phyloP scores from a whole-genome alignment of 2,329 filamentous ascomycete genomes.

The Chaetoscypha palmicola region DNA sequence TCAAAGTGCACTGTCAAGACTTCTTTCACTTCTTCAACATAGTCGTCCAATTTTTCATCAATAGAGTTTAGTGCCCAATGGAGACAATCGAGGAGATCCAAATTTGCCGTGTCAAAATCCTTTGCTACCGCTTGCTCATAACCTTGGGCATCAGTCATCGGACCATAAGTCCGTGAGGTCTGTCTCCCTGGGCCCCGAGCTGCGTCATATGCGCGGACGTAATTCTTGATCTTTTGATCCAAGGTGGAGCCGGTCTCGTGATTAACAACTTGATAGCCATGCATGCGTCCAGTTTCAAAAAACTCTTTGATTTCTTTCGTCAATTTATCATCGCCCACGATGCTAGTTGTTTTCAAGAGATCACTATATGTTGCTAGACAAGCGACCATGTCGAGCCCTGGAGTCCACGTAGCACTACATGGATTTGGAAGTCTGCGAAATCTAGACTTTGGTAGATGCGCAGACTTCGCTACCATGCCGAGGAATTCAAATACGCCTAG shows the following conservation, averaged over 20 bases:
- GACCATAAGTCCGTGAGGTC: neutral
- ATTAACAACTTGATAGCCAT: no score
- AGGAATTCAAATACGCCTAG: constrained; percentile 3
- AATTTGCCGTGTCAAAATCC: neutral
- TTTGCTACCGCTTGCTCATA: neutral
- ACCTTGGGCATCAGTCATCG: neutral
- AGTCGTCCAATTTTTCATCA: neutral
- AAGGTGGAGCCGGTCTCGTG: no score
- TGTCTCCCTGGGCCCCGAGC: no score
- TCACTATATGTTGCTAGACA: neutral
- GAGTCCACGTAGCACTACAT: neutral
- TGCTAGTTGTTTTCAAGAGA: neutral
- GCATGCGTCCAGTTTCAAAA: neutral
- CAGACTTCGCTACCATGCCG: constrained; percentile 4
- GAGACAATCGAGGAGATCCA: neutral
- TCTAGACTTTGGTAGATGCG: neutral
- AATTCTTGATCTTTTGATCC: neutral
- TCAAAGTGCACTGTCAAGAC: neutral
- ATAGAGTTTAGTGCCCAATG: neutral
- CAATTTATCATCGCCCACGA: neutral
- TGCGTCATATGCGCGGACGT: neutral
- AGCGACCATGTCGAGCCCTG: neutral
- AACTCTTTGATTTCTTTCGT: neutral
- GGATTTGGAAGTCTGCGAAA: constrained; percentile 5
- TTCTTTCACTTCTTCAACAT: neutral